Conservation (phyloP, 2,329 filamentous ascomycete species). For the Xylariaceae sp. region DNA sequence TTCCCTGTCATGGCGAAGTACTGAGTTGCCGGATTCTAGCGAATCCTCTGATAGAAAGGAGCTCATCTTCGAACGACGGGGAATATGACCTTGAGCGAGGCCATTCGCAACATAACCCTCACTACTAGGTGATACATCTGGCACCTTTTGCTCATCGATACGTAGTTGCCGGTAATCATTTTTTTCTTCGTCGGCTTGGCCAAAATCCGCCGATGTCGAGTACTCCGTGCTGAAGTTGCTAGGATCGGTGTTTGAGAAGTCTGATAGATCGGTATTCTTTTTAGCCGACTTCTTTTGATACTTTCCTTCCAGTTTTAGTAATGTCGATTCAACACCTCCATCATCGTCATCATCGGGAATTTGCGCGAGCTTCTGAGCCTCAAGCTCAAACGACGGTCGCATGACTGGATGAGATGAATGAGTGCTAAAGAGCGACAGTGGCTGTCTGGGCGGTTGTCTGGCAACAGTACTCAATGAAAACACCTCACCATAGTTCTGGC, state of each 20-base stretch:
- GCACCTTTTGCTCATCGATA: constrained; percentile 38
- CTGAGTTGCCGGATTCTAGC: constrained; percentile 68
- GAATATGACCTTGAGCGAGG: constrained; percentile 21
- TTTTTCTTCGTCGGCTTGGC: constrained; percentile 37
- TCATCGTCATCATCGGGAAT: constrained; percentile 83
- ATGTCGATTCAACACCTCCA: constrained; percentile 84
- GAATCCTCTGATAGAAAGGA: constrained; percentile 58
- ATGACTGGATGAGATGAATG: constrained; percentile 58
- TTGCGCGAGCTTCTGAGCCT: constrained; percentile 79
- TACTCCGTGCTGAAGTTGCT: constrained; percentile 16
- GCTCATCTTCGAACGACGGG: constrained; percentile 34
- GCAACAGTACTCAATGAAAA: constrained; percentile 58
- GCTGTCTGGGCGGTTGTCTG: constrained; percentile 42
- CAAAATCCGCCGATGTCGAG: constrained; percentile 23
- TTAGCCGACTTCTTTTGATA: constrained; percentile 54
- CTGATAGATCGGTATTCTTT: constrained; percentile 37
- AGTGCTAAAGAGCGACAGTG: constrained; percentile 54
- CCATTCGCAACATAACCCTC: constrained; percentile 22
- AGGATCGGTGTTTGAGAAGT: constrained; percentile 22
- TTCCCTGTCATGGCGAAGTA: constrained; percentile 69
- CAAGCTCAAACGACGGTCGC: constrained; percentile 77
- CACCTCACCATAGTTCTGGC: constrained; percentile 38
- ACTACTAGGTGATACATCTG: constrained; percentile 29
- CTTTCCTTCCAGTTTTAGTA: constrained; percentile 87
- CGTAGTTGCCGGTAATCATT: constrained; percentile 43